Base-by-base conservation (phyloP, 2,329 filamentous ascomycete species). In the Fusarium guadeloupense region DNA sequence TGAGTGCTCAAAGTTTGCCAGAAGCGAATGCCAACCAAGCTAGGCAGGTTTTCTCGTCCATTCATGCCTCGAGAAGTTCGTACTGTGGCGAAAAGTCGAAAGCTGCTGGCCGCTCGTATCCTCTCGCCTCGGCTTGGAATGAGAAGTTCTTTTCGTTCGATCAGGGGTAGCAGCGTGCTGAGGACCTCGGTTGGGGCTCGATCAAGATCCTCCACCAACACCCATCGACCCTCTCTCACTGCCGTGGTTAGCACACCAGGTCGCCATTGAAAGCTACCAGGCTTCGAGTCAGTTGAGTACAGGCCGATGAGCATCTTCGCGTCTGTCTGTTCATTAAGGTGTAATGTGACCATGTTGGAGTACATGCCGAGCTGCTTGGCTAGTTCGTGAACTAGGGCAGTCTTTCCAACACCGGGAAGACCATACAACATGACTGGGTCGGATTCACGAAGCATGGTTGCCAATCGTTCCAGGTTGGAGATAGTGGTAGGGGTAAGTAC, bases 271-370 rank as follows among this genome's bases (percentile, higher is more conserved):
- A 99, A 99, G 9, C 91, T 93, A 2, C 93, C 93, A 1, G 93
- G 93, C 58, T 89, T 90, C 14, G 90, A 86, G 54, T 93, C 93
- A 19, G 93, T 95, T 2, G 94, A 91, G 76, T 99, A 98, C 73
- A 98, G 87, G 4, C 95, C 95, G 61, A 99, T 87, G 34, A 99
- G 85, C 79, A 96, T 91, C 76, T 99, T 99, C 0, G 94, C 93
- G 76, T 99, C 95, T 3, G 93, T 98, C 75, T 99, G 96, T 76
- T 98, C 95, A 72, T 99, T 99, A 28, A 99, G 81, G 75, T 99
- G 94, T 25, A 99, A 82, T 4, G 94, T 98, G 46, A 99, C 90
- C 87, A 99, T 93, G 55, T 85, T 86, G 6, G 88, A 85, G 19
- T 91, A 85, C 76, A 92, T 92, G 59, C 90, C 91, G 50, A 98